These are phyloP conservation scores for Nakaseomyces bracarensis DNA, from an alignment of 1,139 yeast species.

Conservation along the genomic window DNA sequence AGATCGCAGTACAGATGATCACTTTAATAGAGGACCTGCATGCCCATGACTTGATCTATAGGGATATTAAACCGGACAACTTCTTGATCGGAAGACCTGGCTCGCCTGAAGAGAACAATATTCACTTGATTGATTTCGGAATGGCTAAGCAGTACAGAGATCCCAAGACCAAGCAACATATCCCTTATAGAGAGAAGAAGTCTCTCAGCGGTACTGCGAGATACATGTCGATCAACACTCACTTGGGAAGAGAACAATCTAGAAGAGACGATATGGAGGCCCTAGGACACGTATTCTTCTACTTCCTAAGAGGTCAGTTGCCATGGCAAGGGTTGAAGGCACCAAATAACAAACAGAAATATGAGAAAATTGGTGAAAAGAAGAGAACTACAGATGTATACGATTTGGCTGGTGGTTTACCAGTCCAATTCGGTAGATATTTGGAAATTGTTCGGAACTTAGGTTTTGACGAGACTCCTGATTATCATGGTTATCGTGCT, in stretches of 20 bases:
- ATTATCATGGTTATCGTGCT: conserved; percentile 63
- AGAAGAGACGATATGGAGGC: conserved; percentile 96
- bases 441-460: conserved; percentile 61
- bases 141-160: conserved; percentile 93
- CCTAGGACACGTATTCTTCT: conserved; percentile 88
- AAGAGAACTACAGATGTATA: conserved; percentile 62
- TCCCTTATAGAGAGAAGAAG: conserved; percentile 93
- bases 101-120: conserved; percentile 61
- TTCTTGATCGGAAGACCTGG: conserved; percentile 87
- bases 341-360: conserved; percentile 72
- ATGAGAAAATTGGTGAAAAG: conserved; percentile 74
- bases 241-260: conserved; percentile 91
- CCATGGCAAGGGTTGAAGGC: conserved; percentile 99
- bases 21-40: conserved; percentile 58
- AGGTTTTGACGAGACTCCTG: conserved; percentile 72
- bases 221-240: conserved; percentile 92
- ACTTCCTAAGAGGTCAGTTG: conserved; percentile 87
- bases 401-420: conserved; percentile 61
- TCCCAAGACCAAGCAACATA: conserved; percentile 90
- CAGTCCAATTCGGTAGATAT: conserved; percentile 72
- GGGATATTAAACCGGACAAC: conserved; percentile 89
- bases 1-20: conserved; percentile 70
- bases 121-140: conserved; percentile 94
- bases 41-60: conserved; percentile 59
- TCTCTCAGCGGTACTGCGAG: conserved; percentile 96